Percentiles rank a stretch among this genome's conserved stretches.
phyloP scores from a whole-genome alignment of 805 yeast species.

The Pichia occidentalis region DNA sequence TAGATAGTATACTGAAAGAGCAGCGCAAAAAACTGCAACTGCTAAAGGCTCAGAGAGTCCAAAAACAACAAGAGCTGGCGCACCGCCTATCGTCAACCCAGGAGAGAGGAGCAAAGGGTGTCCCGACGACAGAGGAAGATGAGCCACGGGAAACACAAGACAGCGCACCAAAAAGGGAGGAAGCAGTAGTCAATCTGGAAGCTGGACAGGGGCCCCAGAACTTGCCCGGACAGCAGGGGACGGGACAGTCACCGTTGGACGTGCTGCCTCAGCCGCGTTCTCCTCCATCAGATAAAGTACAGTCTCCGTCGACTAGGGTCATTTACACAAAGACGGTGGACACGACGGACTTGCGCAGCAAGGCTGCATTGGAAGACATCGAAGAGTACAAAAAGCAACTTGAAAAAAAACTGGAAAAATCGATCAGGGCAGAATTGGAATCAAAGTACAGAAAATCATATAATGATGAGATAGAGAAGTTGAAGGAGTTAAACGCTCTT shows the following conservation, averaged over 20 bases:
- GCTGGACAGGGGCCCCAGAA: too few species aligned
- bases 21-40: conserved; percentile 45
- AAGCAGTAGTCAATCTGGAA: background rate
- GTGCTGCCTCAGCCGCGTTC: too few species aligned
- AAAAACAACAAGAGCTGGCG: conserved; percentile 17
- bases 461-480: background rate
- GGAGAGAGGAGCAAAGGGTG: too few species aligned
- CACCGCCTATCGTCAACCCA: conserved; percentile 1
- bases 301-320: too few species aligned
- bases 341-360: too few species aligned
- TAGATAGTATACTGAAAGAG: conserved; percentile 37
- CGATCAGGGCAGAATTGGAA: conserved; percentile 9
- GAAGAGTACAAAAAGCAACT: conserved; percentile 7
- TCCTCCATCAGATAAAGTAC: too few species aligned
- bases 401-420: conserved; percentile 13
- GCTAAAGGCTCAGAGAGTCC: conserved; percentile 42
- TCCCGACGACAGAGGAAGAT: background rate
- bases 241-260: too few species aligned
- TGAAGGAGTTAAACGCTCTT: too few species aligned
- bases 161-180: background rate
- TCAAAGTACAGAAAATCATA: conserved; percentile 5
- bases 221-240: too few species aligned
- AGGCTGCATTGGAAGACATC: too few species aligned
- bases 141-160: background rate
- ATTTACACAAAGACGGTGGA: too few species aligned